A percentile compares a stretch with the other conserved stretches of the same genome.
These are phyloP conservation scores for Rhizophagus clarus DNA, from an alignment of 192 early-diverging fungal species.

Conservation along the genomic window DNA sequence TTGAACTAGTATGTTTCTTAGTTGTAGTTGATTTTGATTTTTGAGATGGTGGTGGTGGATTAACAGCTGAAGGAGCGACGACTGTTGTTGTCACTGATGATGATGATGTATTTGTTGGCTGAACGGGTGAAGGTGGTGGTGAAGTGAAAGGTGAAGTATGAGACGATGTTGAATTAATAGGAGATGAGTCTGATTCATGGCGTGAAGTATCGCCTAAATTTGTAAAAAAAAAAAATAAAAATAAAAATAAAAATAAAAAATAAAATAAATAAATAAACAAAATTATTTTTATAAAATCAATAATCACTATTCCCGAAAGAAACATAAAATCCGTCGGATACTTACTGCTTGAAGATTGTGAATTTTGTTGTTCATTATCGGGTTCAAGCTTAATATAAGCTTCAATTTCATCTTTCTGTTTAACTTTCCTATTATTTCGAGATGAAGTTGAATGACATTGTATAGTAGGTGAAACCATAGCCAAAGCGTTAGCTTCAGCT, in stretches of 20 bases:
- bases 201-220: not conserved
- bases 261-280: not conserved
- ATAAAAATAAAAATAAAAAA: not conserved
- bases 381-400: slow-evolving; percentile 19
- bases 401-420: slow-evolving; percentile 21
- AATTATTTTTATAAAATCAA: not conserved
- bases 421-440: slow-evolving; percentile 5
- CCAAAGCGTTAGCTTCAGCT: not conserved
- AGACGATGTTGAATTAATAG: not conserved
- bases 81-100: not conserved
- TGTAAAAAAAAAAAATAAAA: not conserved
- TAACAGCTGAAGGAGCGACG: not conserved
- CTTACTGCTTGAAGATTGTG: not conserved
- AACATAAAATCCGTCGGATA: too few relatives aligned
- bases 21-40: slow-evolving; percentile 38
- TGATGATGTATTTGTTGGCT: not conserved
- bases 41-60: not conserved
- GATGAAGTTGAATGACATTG: slow-evolving; percentile 3
- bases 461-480: slow-evolving; percentile 16
- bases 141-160: not conserved
- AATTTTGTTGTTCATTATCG: not conserved
- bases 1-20: slow-evolving; percentile 43
- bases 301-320: too few relatives aligned
- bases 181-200: not conserved
- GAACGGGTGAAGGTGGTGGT: not conserved